Evolutionary conservation across 306 rosid species (phyloP).

Genomic region (Hippophae gyantsensis): DNA sequence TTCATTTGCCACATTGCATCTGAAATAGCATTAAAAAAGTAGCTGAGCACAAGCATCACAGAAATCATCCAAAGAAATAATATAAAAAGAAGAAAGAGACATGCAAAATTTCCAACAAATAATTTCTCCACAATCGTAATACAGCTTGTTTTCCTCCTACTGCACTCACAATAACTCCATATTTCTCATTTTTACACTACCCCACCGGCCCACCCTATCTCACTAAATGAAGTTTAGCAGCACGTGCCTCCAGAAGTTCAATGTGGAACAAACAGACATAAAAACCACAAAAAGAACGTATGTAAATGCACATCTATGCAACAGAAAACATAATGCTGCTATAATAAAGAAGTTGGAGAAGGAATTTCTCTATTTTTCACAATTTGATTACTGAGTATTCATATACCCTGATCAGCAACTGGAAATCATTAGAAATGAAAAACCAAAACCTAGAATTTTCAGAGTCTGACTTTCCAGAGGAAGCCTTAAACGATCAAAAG

Average conservation of each 20-base stretch:
- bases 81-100: slow-evolving; percentile 2
- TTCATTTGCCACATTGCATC: slow-evolving; percentile 96
- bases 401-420: not conserved
- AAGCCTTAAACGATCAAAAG: not conserved
- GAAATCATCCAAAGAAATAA: slow-evolving; percentile 1
- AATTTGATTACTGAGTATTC: not conserved
- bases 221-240: too few relatives aligned
- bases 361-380: not conserved
- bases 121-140: not conserved
- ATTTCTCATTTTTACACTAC: too few relatives aligned
- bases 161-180: too few relatives aligned
- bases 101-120: not conserved
- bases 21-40: slow-evolving; percentile 31
- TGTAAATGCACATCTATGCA: not conserved
- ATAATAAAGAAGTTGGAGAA: not conserved
- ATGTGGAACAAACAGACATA: too few relatives aligned
- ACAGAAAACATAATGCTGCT: not conserved
- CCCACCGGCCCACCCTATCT: too few relatives aligned
- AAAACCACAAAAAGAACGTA: not conserved
- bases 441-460: not conserved
- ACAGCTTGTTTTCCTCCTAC: not conserved
- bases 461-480: not conserved
- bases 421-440: not conserved
- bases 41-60: slow-evolving; percentile 13
- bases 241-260: too few relatives aligned